phyloP scores from a whole-genome alignment of 441 rosid genomes.

The Capsella rubella region DNA sequence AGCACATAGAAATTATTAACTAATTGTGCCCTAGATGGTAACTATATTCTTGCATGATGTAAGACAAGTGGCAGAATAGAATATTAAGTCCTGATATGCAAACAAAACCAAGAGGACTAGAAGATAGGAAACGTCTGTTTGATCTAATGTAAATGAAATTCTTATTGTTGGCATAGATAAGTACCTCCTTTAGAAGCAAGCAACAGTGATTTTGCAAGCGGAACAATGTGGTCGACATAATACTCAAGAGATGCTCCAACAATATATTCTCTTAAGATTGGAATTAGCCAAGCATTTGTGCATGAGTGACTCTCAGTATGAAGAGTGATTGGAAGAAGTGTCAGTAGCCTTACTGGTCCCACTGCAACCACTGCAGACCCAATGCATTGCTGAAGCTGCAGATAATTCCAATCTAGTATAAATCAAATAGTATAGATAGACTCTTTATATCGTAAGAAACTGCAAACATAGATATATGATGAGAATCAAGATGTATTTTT shows the following conservation, averaged over 20 bases:
- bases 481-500: background rate
- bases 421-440: conserved; percentile 30
- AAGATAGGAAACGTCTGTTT: conserved; percentile 6
- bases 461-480: conserved; percentile 6
- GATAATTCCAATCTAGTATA: conserved; percentile 34
- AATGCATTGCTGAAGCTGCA: conserved; percentile 79
- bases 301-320: conserved; percentile 59
- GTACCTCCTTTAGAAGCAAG: conserved; percentile 73
- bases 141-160: background rate
- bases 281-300: conserved; percentile 80
- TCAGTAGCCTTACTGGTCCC: conserved; percentile 79
- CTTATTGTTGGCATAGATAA: conserved; percentile 6
- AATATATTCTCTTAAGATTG: conserved; percentile 69
- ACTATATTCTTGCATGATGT: conserved; percentile 1
- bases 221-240: conserved; percentile 82
- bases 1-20: conserved; percentile 7
- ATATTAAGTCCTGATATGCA: conserved; percentile 1
- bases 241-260: conserved; percentile 76
- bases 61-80: conserved; percentile 15
- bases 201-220: conserved; percentile 77
- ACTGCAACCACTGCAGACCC: conserved; percentile 89
- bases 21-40: background rate
- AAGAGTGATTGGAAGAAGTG: conserved; percentile 73
- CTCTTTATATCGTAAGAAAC: background rate
- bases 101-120: conserved; percentile 12